Base-by-base conservation (phyloP, 139 green algal species). In the Coelastrella sp. region DNA sequence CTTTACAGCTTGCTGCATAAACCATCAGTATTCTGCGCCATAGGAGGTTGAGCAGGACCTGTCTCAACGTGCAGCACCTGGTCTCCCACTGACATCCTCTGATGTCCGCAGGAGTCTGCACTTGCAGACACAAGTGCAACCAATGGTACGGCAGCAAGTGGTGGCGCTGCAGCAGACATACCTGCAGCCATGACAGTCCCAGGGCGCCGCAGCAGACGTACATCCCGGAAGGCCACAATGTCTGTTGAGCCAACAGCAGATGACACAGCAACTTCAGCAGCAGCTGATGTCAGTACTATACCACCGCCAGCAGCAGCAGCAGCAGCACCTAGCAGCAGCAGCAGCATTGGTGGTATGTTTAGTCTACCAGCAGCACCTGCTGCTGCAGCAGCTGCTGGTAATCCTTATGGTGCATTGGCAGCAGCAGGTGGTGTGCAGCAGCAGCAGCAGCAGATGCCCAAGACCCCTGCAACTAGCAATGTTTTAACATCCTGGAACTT, bases 91-190 rank as follows among this genome's bases (percentile, higher is more conserved):
- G n/a, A n/a, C n/a, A n/a, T n/a, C n/a, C n/a, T n/a, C n/a, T n/a
- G n/a, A n/a, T n/a, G n/a, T n/a, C n/a, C n/a, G n/a, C 66, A 77
- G 68, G 38, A 77, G 40, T 77, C 74, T 50, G 74, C 50, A 51
- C 23, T 81, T 21, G 4, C 25, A 37, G 7, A 45, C 51, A 69
- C 2, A 34, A n/a, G 8, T 30, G 53, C 17, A 30, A 38, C 34
- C 30, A 32, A 40, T 50, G 66, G 6, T 41, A 27, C 62, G 23
- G n/a, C n/a, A n/a, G n/a, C n/a, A n/a, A n/a, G n/a, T n/a, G 27
- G 27, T 21, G 27, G 7, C 23, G 51, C 35, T 66, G 72, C 75
- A 34, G 53, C 34, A 71, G 38, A 2, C 5, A 8, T 6, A 50
- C 2, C 40, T 40, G 35, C 40, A 37, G 21, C 69, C 19, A 35